Base-by-base conservation (phyloP, 371 early-diverging fungal species). In the Mucor racemosus region DNA sequence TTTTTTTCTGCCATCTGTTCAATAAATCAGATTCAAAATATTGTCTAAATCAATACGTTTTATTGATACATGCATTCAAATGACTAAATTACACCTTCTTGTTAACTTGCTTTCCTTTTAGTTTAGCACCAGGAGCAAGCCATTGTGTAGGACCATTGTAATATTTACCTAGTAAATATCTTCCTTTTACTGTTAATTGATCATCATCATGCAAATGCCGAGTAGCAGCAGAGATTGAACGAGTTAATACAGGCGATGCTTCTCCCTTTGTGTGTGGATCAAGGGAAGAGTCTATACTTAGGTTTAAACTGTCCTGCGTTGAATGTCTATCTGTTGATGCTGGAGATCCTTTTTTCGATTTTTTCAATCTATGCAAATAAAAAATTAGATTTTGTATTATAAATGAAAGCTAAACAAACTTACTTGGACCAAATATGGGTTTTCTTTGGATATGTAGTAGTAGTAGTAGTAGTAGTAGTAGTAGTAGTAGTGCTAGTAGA, bases 131-230 rank as follows among this genome's bases (percentile, higher is more conserved):
- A 13, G 64, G 46, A 3, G 53, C 41, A 21, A 66, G 50, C 61
- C 69, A 69, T 38, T 68, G 74, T 17, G 69, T 66, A 6, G 69
- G 74, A 7, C 76, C 73, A 50, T 65, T 77, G 42, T 77, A 77
- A 42, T 72, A 67, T 62, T 74, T 77, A 15, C 77, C 77, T 10
- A 77, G 61, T 38, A 77, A 35, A 11, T 71, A 60, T 39, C 61
- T 67, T 19, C 77, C 74, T 55, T 74, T 77, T 4, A 59, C 41
- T 11, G 57, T 44, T 1, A 65, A 53, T 9, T 76, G 70, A 14
- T 68, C 69, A 36, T 66, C 63, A 6, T 65, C 50, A 0, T 40
- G 48, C 7, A 63, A 39, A 35, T 54, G 50, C 9, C 60, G 58
- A 33, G 65, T 46, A 8, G 56, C 8, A 33, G 39, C 58, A 6